Percentiles rank a stretch among this genome's conserved stretches.
These are phyloP conservation scores for Pythium aphanidermatum DNA, from an alignment of 352 stramenopile species.

Conservation along the genomic window DNA sequence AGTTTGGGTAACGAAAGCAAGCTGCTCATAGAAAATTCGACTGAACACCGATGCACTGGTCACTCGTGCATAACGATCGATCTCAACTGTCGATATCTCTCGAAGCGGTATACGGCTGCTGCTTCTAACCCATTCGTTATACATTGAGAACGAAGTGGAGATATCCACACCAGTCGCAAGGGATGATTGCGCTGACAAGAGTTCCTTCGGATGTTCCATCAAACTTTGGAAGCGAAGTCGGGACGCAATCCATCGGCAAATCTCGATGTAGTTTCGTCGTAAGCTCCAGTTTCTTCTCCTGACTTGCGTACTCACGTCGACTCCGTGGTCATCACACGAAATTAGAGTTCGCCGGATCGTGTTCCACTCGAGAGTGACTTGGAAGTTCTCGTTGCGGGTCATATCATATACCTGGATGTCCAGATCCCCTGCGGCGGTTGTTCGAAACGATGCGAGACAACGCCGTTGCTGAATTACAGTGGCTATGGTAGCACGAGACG, in stretches of 20 bases:
- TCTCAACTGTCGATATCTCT: slow-evolving; percentile 19
- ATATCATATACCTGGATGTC: slow-evolving; percentile 39
- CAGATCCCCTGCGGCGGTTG: slow-evolving; percentile 38
- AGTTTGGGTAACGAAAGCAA: slow-evolving; percentile 39
- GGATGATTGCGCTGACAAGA: slow-evolving; percentile 30
- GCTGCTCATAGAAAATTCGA: slow-evolving; percentile 49
- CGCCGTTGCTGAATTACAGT: slow-evolving; percentile 31
- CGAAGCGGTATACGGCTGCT: slow-evolving; percentile 39
- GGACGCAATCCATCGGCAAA: slow-evolving; percentile 50
- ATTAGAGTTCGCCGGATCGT: slow-evolving; percentile 29
- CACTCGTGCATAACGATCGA: slow-evolving; percentile 18
- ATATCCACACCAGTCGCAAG: slow-evolving; percentile 37
- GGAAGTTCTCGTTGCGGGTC: slow-evolving; percentile 29
- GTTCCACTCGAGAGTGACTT: slow-evolving; percentile 43
- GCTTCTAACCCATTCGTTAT: slow-evolving; percentile 50
- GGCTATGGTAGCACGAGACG: slow-evolving; percentile 2
- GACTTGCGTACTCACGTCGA: background rate
- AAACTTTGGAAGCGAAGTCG: slow-evolving; percentile 55
- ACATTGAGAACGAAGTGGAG: slow-evolving; percentile 37
- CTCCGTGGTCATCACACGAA: background rate
- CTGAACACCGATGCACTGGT: slow-evolving; percentile 37
- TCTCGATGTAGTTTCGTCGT: slow-evolving; percentile 25
- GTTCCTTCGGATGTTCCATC: slow-evolving; percentile 42
- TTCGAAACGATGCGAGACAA: slow-evolving; percentile 40
- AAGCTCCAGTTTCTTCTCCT: slow-evolving; percentile 28